phyloP scores from a whole-genome alignment of 345 rosid species.

The Xanthoceras sorbifolium region DNA sequence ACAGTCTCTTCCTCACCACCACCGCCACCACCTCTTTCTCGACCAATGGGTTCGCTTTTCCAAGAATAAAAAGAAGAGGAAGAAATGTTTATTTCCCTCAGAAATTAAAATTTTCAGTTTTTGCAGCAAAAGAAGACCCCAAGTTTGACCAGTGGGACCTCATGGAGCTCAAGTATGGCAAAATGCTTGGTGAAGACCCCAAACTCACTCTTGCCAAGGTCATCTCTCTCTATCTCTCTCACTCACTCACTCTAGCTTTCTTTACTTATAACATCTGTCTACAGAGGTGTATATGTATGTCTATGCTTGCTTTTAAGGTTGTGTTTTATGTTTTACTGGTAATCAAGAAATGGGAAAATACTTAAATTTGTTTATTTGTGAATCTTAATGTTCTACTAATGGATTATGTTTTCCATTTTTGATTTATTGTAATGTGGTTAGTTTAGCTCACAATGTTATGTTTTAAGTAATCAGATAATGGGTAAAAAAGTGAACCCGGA shows the following conservation, averaged over 20 bases:
- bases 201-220: slow-evolving; percentile 94
- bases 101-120: background rate
- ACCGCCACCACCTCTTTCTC: background rate
- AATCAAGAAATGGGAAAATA: background rate
- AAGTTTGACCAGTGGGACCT: slow-evolving; percentile 69
- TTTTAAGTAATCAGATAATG: slow-evolving; percentile 56
- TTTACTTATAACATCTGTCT: background rate
- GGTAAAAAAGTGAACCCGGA: slow-evolving; percentile 76
- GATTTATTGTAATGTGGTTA: background rate
- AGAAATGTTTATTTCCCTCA: background rate
- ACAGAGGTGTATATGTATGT: background rate
- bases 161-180: slow-evolving; percentile 94
- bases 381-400: too few relatives aligned
- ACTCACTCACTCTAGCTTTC: background rate
- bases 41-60: background rate
- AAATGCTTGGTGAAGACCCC: slow-evolving; percentile 88
- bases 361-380: too few relatives aligned
- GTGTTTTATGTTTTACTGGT: background rate
- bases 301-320: background rate
- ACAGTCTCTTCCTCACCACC: background rate
- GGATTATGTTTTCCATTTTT: too few relatives aligned
- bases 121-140: background rate
- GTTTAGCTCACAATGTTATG: slow-evolving; percentile 18
- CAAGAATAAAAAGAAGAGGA: background rate
- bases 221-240: background rate